Conservation (phyloP, 192 early-diverging fungal genomes). For the Funneliformis geosporum region DNA sequence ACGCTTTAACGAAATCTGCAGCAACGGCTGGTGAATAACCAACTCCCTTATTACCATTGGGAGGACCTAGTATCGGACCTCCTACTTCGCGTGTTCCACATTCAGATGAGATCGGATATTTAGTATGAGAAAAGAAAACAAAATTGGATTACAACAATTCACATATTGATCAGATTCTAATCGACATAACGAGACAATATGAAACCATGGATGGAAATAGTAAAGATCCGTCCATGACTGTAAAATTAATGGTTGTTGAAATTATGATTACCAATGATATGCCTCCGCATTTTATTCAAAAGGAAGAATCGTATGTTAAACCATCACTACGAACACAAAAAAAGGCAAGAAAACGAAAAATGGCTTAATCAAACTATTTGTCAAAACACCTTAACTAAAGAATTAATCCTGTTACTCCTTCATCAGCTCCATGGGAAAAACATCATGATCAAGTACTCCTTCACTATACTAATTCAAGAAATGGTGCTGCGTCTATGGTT, state of each 20-base stretch:
- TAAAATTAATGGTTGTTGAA: constrained; percentile 40
- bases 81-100: constrained; percentile 42
- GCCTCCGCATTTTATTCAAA: neutral
- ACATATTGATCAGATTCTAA: constrained; percentile 34
- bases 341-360: constrained; percentile 40
- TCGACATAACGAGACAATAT: constrained; percentile 36
- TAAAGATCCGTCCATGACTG: constrained; percentile 43
- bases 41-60: constrained; percentile 36
- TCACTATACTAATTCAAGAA: constrained; percentile 64
- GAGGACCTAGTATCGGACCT: constrained; percentile 23
- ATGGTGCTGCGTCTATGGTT: constrained; percentile 38
- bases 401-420: neutral
- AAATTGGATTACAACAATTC: constrained; percentile 33
- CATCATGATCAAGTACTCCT: constrained; percentile 41
- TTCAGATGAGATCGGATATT: constrained; percentile 41
- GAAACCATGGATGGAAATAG: constrained; percentile 37
- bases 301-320: constrained; percentile 8
- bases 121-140: constrained; percentile 13
- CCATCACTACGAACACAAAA: constrained; percentile 41
- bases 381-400: constrained; percentile 13
- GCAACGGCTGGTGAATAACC: constrained; percentile 14
- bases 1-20: constrained; percentile 22
- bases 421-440: constrained; percentile 43
- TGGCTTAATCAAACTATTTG: neutral
- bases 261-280: neutral